Conservation (phyloP, 352 stramenopile species). For the Pythium dissimile region DNA sequence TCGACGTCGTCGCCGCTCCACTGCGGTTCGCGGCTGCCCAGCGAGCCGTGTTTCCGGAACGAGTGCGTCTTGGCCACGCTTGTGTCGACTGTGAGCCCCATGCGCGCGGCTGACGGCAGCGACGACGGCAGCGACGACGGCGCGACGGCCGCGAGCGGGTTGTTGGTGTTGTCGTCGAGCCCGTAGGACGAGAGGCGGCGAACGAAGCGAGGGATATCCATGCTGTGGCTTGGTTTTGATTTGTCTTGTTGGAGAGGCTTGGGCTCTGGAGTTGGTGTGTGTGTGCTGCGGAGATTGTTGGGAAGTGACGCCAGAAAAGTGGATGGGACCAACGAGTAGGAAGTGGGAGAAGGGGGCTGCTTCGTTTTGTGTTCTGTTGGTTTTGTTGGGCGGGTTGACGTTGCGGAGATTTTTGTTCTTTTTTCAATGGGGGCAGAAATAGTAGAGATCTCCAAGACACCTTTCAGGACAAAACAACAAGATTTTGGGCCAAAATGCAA, state of each 20-base stretch:
- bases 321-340: neutral
- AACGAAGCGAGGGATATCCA: slow-evolving; percentile 37
- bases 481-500: neutral
- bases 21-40: slow-evolving; percentile 23
- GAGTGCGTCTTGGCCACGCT: slow-evolving; percentile 27
- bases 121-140: slow-evolving; percentile 3
- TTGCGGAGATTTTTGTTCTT: neutral
- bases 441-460: too few species aligned
- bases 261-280: neutral
- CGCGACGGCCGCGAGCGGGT: slow-evolving; percentile 8
- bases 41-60: slow-evolving; percentile 18
- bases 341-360: neutral
- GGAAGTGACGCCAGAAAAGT: neutral
- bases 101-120: neutral
- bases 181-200: slow-evolving; percentile 29
- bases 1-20: slow-evolving; percentile 21
- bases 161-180: slow-evolving; percentile 20
- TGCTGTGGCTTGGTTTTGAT: too few species aligned
- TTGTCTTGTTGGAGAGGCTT: neutral
- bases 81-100: slow-evolving; percentile 44
- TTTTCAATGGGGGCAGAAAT: neutral
- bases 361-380: neutral
- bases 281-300: neutral
- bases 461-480: too few species aligned
- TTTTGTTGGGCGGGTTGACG: slow-evolving; percentile 1